A percentile compares a stretch with the other conserved stretches of the same genome.
These are phyloP conservation scores for Arachis hypogaea DNA, from an alignment of 306 rosid genomes.

Conservation along the genomic window DNA sequence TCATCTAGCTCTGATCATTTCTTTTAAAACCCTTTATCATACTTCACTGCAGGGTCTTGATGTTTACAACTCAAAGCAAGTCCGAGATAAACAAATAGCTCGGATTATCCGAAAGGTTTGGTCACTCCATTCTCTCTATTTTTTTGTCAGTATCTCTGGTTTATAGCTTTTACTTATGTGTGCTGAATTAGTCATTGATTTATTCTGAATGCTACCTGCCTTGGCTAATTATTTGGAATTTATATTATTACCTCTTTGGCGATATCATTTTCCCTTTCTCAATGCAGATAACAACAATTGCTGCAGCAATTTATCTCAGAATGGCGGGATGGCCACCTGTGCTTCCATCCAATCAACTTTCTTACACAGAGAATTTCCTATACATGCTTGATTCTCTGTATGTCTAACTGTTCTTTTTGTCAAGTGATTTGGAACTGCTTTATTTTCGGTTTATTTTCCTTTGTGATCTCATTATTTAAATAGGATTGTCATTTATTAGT, in stretches of 20 bases:
- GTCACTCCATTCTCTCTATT: background rate
- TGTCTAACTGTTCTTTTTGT: conserved; percentile 19
- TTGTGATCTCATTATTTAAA: too few species aligned
- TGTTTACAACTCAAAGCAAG: conserved; percentile 75
- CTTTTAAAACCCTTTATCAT: background rate
- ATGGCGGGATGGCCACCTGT: conserved; percentile 88
- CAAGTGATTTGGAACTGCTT: background rate
- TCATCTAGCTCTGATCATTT: conserved; percentile 9
- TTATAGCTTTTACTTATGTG: background rate
- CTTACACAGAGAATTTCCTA: conserved; percentile 55
- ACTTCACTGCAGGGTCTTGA: conserved; percentile 69
- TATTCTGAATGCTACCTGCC: background rate
- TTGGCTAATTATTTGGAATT: conserved; percentile 19
- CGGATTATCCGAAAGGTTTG: conserved; percentile 85
- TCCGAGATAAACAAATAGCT: conserved; percentile 88
- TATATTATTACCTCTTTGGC: conserved; percentile 5
- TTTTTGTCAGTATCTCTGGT: conserved; percentile 15
- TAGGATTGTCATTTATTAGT: too few species aligned
- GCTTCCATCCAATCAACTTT: conserved; percentile 65
- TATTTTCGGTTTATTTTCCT: too few species aligned
- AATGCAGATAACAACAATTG: conserved; percentile 82
- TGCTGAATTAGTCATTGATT: background rate
- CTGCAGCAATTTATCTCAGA: conserved; percentile 83
- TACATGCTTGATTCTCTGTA: conserved; percentile 96
- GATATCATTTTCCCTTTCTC: conserved; percentile 18